A percentile compares a stretch with the other conserved stretches of the same genome.
Conservation (phyloP, 2,329 filamentous ascomycete species). For the Nigrospora oryzae region DNA sequence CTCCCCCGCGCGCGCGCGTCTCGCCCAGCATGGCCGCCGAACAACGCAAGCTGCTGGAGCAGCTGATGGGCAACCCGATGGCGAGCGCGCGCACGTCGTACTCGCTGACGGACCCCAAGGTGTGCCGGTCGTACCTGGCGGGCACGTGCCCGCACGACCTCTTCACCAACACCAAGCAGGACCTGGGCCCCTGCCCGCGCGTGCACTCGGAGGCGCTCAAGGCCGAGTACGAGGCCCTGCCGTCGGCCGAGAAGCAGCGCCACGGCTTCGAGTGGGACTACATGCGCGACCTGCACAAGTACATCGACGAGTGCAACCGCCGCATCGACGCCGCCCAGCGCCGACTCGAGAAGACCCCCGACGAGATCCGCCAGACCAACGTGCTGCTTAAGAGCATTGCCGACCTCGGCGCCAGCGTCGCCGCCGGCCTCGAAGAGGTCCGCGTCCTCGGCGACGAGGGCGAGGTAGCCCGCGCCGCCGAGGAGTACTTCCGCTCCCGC, state of each 20-base stretch:
- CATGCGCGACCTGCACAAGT: constrained; percentile 88
- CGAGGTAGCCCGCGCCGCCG: constrained; percentile 72
- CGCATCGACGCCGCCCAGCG: constrained; percentile 87
- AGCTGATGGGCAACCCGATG: constrained; percentile 76
- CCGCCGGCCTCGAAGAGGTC: constrained; percentile 76
- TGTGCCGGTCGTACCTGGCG: constrained; percentile 88
- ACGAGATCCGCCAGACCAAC: constrained; percentile 95
- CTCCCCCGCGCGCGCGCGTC: background rate
- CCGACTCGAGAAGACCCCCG: constrained; percentile 89
- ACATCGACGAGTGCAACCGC: constrained; percentile 93
- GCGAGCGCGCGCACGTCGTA: constrained; percentile 63
- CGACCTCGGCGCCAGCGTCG: constrained; percentile 70
- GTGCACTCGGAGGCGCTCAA: constrained; percentile 85
- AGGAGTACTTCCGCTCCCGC: constrained; percentile 80
- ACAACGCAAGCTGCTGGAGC: constrained; percentile 95
- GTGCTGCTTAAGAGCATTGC: constrained; percentile 77
- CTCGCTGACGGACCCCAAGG: constrained; percentile 82
- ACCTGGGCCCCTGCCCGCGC: constrained; percentile 82
- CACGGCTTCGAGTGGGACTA: constrained; percentile 96
- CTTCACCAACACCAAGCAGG: constrained; percentile 99
- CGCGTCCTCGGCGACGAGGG: constrained; percentile 76
- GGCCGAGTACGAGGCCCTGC: constrained; percentile 72
- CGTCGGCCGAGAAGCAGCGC: constrained; percentile 62
- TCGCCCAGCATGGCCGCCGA: constrained; percentile 72
- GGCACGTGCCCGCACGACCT: constrained; percentile 97